Conservation (phyloP, 2,329 filamentous ascomycete species). For the Cladophialophora yegresii region DNA sequence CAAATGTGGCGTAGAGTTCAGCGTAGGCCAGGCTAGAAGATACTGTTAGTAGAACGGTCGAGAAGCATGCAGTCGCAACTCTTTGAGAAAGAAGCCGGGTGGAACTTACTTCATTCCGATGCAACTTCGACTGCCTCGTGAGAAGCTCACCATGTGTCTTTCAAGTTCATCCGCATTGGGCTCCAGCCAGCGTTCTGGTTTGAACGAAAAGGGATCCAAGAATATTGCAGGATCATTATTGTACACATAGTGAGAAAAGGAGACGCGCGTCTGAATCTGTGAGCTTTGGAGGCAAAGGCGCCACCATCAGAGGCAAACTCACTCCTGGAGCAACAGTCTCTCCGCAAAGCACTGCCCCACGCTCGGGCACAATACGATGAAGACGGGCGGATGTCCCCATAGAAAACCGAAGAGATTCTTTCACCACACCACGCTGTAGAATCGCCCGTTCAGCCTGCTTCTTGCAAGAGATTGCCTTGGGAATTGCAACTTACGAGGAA, state of each 20-base stretch:
- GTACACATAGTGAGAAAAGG: conserved; percentile 21
- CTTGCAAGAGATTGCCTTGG: background rate
- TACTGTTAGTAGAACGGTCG: background rate
- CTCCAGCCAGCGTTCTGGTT: conserved; percentile 48
- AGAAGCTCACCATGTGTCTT: conserved; percentile 46
- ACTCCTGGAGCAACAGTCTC: conserved; percentile 9
- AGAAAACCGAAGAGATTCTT: conserved; percentile 19
- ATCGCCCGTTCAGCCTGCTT: background rate
- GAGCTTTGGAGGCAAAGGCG: background rate
- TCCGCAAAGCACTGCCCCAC: conserved; percentile 17
- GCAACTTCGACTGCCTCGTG: conserved; percentile 46
- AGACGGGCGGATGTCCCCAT: conserved; percentile 20
- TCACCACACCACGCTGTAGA: conserved; percentile 17
- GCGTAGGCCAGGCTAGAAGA: conserved; percentile 37
- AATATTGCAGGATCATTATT: conserved; percentile 40
- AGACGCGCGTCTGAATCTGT: conserved; percentile 12
- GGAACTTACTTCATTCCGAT: conserved; percentile 43
- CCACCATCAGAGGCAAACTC: background rate
- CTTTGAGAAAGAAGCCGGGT: background rate
- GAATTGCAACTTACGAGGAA: conserved; percentile 12
- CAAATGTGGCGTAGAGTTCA: conserved; percentile 39
- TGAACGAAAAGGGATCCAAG: conserved; percentile 40
- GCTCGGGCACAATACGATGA: conserved; percentile 11
- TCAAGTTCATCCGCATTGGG: conserved; percentile 42
- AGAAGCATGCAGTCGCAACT: background rate